Evolutionary conservation across 2,329 filamentous ascomycete species (phyloP).

Genomic region (Acephala macrosclerotiorum): DNA sequence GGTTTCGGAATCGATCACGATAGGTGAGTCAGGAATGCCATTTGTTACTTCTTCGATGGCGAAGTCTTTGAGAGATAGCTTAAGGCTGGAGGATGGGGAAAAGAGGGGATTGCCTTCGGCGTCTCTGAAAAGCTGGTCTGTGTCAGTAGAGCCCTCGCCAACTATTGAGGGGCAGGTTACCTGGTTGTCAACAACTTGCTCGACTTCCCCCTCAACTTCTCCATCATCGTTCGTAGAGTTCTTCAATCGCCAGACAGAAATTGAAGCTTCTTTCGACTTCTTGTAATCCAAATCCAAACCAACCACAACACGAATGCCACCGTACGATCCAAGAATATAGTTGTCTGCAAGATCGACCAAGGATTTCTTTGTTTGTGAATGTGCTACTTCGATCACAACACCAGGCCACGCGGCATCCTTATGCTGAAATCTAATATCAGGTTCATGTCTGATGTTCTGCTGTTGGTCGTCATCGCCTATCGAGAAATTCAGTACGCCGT

Average conservation of each 20-base stretch:
- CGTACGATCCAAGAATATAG: slow-evolving; percentile 40
- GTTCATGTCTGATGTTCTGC: slow-evolving; percentile 3
- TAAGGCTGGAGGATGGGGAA: slow-evolving; percentile 23
- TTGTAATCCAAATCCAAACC: slow-evolving; percentile 44
- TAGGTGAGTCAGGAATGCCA: slow-evolving; percentile 24
- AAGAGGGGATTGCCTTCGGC: slow-evolving; percentile 29
- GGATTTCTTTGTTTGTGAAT: slow-evolving; percentile 39
- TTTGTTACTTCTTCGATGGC: slow-evolving; percentile 26
- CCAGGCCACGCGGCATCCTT: slow-evolving; percentile 26
- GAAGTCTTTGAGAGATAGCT: slow-evolving; percentile 29
- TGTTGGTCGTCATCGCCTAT: too few relatives aligned
- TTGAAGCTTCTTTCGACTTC: slow-evolving; percentile 29
- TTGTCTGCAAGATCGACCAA: slow-evolving; percentile 41
- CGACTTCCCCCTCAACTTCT: slow-evolving; percentile 28
- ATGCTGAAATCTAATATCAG: slow-evolving; percentile 32
- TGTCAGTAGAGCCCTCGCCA: slow-evolving; percentile 25
- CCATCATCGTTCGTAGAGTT: slow-evolving; percentile 20
- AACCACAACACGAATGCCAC: slow-evolving; percentile 41
- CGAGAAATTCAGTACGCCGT: too few relatives aligned
- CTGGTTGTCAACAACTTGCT: slow-evolving; percentile 28
- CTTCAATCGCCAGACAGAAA: slow-evolving; percentile 32
- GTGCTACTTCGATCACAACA: slow-evolving; percentile 42
- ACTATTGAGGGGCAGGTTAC: slow-evolving; percentile 24
- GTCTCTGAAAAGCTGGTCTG: slow-evolving; percentile 31
- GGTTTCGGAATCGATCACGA: slow-evolving; percentile 25